A percentile compares a stretch with the other conserved stretches of the same genome.
Evolutionary conservation across 495 filamentous ascomycete genomes (phyloP).

Genomic region (Cudoniella acicularis): DNA sequence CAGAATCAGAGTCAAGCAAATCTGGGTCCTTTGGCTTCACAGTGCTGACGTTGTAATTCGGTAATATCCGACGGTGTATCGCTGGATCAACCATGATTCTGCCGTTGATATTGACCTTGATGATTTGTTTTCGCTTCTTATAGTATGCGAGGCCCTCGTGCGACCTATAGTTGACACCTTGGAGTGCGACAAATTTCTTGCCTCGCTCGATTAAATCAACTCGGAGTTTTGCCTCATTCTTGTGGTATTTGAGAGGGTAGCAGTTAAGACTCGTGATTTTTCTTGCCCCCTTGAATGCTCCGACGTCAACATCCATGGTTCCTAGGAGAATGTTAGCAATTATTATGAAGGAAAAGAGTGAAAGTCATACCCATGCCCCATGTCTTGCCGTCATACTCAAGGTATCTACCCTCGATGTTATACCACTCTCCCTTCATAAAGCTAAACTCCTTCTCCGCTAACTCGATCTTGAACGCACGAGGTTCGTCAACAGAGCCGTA

Average conservation of each 20-base stretch:
- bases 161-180: constrained; percentile 82
- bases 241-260: constrained; percentile 82
- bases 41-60: constrained; percentile 80
- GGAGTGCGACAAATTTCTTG: constrained; percentile 74
- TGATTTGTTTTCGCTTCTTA: constrained; percentile 74
- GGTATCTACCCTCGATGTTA: constrained; percentile 69
- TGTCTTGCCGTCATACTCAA: constrained; percentile 80
- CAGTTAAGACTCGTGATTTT: constrained; percentile 76
- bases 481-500: constrained; percentile 80
- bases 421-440: constrained; percentile 81
- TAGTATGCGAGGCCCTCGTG: constrained; percentile 80
- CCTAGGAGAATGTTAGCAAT: constrained; percentile 12
- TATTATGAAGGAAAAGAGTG: constrained; percentile 55
- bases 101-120: constrained; percentile 87
- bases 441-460: constrained; percentile 65
- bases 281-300: constrained; percentile 75
- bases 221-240: constrained; percentile 61
- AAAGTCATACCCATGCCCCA: constrained; percentile 38
- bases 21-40: constrained; percentile 76
- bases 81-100: constrained; percentile 89
- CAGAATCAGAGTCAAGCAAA: constrained; percentile 57
- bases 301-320: constrained; percentile 68
- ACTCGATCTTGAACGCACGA: constrained; percentile 85
- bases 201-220: constrained; percentile 76
- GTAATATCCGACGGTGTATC: constrained; percentile 81